Conservation (phyloP, 164 flowering plant species). For the Magnolia officinalis region DNA sequence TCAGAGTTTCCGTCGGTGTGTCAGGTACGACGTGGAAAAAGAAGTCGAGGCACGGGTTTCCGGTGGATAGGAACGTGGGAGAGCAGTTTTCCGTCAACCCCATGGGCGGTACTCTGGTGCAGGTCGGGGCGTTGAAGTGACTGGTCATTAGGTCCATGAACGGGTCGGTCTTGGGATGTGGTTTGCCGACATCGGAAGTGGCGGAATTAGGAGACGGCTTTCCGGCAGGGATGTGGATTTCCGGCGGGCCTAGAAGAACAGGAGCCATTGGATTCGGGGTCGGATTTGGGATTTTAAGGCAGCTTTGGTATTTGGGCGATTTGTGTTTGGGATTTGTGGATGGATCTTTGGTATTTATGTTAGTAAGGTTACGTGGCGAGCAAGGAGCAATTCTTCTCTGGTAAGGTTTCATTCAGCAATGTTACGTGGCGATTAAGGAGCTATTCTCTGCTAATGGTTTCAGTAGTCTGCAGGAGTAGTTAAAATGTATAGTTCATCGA, state of each 20-base stretch:
- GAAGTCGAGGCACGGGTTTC: constrained; percentile 59
- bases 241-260: constrained; percentile 9
- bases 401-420: no score
- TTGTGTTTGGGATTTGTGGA: no score
- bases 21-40: constrained; percentile 59
- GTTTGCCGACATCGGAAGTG: not conserved
- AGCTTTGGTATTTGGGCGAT: not conserved
- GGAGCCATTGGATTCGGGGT: constrained; percentile 3
- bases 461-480: no score
- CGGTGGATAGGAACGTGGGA: constrained; percentile 39
- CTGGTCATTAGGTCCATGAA: constrained; percentile 8
- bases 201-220: not conserved
- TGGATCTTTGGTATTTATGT: no score
- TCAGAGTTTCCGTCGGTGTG: constrained; percentile 30
- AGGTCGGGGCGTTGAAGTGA: constrained; percentile 3
- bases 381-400: no score
- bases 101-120: constrained; percentile 9
- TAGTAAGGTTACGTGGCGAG: no score
- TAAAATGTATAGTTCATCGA: no score
- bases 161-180: not conserved
- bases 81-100: constrained; percentile 43
- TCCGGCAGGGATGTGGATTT: not conserved
- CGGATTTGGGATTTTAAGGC: not conserved
- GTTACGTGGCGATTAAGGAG: no score
- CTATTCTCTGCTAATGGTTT: no score